Percentiles rank a stretch among this genome's conserved stretches.
These are phyloP conservation scores for Calvatia gigantea DNA, from an alignment of 768 basidiomycete genomes.

Conservation along the genomic window DNA sequence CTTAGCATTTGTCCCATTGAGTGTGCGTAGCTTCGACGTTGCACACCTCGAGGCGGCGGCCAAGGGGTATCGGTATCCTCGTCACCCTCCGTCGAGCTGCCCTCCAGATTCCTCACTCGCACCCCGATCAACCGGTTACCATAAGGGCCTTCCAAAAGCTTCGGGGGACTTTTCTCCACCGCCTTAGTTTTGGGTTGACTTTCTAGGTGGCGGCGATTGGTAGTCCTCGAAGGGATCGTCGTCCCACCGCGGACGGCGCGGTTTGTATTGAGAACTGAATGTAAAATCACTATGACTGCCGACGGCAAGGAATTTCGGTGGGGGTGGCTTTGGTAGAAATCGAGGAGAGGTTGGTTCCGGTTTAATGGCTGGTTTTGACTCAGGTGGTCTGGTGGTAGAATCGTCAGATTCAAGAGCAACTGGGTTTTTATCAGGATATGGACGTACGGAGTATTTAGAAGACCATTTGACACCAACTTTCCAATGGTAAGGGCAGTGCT, in stretches of 20 bases:
- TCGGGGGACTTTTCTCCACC: not conserved
- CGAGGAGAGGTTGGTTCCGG: not conserved
- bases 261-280: not conserved
- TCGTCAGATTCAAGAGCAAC: not conserved
- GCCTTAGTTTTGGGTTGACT: not conserved
- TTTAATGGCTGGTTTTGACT: not conserved
- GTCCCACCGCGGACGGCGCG: not conserved
- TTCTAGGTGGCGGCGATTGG: not conserved
- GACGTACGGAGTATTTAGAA: not conserved
- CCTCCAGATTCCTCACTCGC: not conserved
- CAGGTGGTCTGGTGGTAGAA: not conserved
- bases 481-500: too few species aligned
- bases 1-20: too few species aligned
- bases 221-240: slow-evolving; percentile 7
- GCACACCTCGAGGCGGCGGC: slow-evolving; percentile 5
- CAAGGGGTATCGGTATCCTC: not conserved
- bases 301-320: not conserved
- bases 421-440: not conserved
- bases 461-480: not conserved
- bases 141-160: not conserved
- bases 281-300: not conserved
- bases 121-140: not conserved
- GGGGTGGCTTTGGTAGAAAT: not conserved
- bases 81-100: slow-evolving; percentile 1
- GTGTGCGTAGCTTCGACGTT: not conserved